Evolutionary conservation across 345 rosid species (phyloP).

Genomic region (Mercurialis annua): DNA sequence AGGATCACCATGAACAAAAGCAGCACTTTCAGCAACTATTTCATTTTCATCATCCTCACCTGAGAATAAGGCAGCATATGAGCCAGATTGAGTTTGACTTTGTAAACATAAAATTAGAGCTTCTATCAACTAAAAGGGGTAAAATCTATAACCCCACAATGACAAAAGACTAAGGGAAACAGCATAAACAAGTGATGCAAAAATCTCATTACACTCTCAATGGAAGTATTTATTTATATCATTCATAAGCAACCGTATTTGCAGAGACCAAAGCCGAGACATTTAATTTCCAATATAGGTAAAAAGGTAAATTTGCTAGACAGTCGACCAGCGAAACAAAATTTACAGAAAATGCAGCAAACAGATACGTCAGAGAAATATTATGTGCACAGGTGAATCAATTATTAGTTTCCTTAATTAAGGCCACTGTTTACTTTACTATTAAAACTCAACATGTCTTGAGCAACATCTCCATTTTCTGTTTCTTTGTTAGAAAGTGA

Average conservation of each 20-base stretch:
- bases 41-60: conserved; percentile 52
- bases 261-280: no score
- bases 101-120: neutral
- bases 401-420: no score
- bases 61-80: conserved; percentile 9
- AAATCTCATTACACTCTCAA: neutral
- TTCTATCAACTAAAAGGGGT: neutral
- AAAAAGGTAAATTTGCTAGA: no score
- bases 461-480: no score
- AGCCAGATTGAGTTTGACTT: neutral
- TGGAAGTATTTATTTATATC: neutral
- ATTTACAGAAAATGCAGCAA: no score
- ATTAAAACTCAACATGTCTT: no score
- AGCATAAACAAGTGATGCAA: neutral
- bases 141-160: neutral
- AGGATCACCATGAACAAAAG: conserved; percentile 56
- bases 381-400: no score
- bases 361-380: no score
- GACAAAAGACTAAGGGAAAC: neutral
- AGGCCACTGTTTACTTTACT: no score
- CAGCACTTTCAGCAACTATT: conserved; percentile 52
- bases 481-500: no score
- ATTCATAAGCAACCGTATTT: neutral
- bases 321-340: no score
- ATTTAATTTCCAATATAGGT: no score